These are phyloP conservation scores for Apiosordaria backusii DNA, from an alignment of 495 filamentous ascomycete genomes.

Conservation along the genomic window DNA sequence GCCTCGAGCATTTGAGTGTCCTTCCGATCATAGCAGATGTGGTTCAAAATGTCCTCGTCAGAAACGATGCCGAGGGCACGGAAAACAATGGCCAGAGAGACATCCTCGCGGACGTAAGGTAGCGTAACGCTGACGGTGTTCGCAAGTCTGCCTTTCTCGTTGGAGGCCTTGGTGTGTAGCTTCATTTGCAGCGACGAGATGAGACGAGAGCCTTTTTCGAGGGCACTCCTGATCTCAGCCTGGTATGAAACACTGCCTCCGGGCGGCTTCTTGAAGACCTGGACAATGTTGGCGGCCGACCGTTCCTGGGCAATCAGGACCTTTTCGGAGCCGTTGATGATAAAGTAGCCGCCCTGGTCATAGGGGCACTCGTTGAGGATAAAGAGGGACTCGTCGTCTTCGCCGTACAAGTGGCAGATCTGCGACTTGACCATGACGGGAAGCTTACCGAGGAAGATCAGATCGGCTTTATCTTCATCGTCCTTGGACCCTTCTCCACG, in stretches of 20 bases:
- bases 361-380: constrained; percentile 92
- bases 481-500: constrained; percentile 38
- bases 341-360: constrained; percentile 96
- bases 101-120: constrained; percentile 89
- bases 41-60: constrained; percentile 95
- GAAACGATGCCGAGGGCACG: constrained; percentile 93
- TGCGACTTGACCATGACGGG: constrained; percentile 97
- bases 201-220: constrained; percentile 91
- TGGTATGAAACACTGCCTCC: constrained; percentile 85
- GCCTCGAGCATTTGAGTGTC: constrained; percentile 98
- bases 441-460: constrained; percentile 84
- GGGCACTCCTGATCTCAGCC: constrained; percentile 91
- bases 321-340: constrained; percentile 99
- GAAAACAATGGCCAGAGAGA: constrained; percentile 93
- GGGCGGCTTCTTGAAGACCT: constrained; percentile 94
- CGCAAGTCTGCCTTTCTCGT: constrained; percentile 71
- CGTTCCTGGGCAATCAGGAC: constrained; percentile 97
- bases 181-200: constrained; percentile 88
- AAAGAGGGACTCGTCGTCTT: constrained; percentile 77
- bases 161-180: constrained; percentile 78
- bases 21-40: constrained; percentile 92
- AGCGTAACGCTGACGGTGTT: constrained; percentile 83
- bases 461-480: constrained; percentile 37
- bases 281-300: constrained; percentile 95
- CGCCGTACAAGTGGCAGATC: constrained; percentile 79